Evolutionary conservation across 371 early-diverging fungal genomes (phyloP).

Genomic region (Mortierella sp.): DNA sequence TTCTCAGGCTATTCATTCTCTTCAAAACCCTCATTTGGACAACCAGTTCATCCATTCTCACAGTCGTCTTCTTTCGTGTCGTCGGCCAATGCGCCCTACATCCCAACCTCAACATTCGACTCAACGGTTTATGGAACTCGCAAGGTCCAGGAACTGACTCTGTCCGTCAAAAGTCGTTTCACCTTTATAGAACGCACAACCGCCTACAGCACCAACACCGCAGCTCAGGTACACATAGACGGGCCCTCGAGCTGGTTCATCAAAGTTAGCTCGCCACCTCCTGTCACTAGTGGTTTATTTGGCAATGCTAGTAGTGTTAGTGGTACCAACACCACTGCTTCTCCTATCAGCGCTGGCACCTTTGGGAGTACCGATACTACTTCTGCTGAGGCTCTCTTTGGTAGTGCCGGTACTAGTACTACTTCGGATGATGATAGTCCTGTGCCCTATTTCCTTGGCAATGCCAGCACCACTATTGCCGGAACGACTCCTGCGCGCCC

Average conservation of each 20-base stretch:
- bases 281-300: too few relatives aligned
- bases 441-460: too few relatives aligned
- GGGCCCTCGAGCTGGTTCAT: not conserved
- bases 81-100: not conserved
- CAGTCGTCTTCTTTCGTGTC: not conserved
- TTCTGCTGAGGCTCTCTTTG: too few relatives aligned
- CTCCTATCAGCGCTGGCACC: too few relatives aligned
- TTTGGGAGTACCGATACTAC: too few relatives aligned
- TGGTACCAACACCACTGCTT: too few relatives aligned
- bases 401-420: too few relatives aligned
- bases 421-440: too few relatives aligned
- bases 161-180: not conserved
- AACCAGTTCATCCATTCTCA: not conserved
- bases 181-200: not conserved
- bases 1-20: not conserved
- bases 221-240: not conserved
- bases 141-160: not conserved
- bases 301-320: too few relatives aligned
- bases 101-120: not conserved
- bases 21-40: not conserved
- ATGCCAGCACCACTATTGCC: too few relatives aligned
- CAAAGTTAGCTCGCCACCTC: not conserved
- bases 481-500: too few relatives aligned
- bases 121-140: not conserved
- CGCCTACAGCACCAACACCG: not conserved